Evolutionary conservation across 176 grass and related monocot species (phyloP), one percentile per base, ranked within the genome.

Genomic region (Oryza longistaminata): DNA sequence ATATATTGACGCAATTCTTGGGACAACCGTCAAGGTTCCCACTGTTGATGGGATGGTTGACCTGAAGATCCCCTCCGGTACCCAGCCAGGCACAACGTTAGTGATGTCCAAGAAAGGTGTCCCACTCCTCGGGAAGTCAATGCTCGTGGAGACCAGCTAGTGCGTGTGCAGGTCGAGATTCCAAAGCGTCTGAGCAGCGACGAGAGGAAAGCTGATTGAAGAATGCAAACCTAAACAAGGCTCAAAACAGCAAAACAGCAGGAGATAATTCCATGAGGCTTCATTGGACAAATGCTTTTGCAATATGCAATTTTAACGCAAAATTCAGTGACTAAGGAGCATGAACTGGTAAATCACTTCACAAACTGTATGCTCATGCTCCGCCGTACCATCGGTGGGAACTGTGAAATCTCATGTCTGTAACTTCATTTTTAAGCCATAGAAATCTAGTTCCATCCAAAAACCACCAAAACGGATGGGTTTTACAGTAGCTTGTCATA

Each of bases 31-130:
- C 15, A 96, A 99, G 82, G 96, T 99, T 12, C 96, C 96, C 17
- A 99, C 96, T 73, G 96, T 99, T 66, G 93, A 99, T 70, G 91
- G 90, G 34, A 89, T 72, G 26, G 96, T 96, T 64, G 96, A 99
- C 74, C 87, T 99, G 37, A 99, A 99, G 86, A 99, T 99, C 44
- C 96, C 96, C 60, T 81, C 90, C 2, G 96, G 96, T 17, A 99
- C 93, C 11, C 96, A 99, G 81, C 96, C 96, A 15, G 88, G 86
- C 35, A 92, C 96, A 50, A 99, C 96, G 7, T 78, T 99, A 43
- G 96, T 99, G 11, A 96, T 99, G 96, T 94, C 96, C 2, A 99
- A 99, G 85, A 96, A 99, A 76, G 96, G 96, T 52, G 96, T 96
- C 19, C 96, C 93, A 0, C 91, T 90, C 66, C 92, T 96, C 61